Conservation (phyloP, 208 protist species). For the Trypanosoma melophagium region DNA sequence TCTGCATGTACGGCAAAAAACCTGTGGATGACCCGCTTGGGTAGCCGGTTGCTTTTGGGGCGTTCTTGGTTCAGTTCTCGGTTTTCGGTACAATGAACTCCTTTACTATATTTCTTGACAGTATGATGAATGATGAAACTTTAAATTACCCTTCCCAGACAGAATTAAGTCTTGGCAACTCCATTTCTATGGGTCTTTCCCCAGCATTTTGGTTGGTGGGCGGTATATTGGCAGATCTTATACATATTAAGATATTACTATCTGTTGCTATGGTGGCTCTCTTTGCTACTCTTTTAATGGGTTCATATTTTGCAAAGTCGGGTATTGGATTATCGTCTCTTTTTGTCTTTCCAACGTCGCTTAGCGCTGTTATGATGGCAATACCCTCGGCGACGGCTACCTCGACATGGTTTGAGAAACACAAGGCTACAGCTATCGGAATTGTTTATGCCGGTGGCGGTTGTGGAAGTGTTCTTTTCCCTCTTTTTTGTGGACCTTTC, state of each 20-base stretch:
- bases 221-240: constrained; percentile 6
- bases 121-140: constrained; percentile 16
- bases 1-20: constrained; percentile 10
- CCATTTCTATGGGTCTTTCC: neutral
- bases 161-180: constrained; percentile 3
- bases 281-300: neutral
- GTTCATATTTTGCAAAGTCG: constrained; percentile 3
- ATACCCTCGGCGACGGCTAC: neutral
- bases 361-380: neutral
- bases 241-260: constrained; percentile 1
- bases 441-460: constrained; percentile 9
- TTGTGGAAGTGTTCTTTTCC: constrained; percentile 10
- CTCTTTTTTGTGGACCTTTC: constrained; percentile 7
- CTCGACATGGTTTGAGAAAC: constrained; percentile 18
- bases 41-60: constrained; percentile 13
- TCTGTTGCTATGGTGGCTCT: neutral
- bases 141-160: constrained; percentile 5
- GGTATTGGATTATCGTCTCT: neutral
- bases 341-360: neutral
- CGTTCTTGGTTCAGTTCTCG: constrained; percentile 16
- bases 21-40: constrained; percentile 2
- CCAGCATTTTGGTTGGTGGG: neutral
- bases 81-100: constrained; percentile 10
- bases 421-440: neutral
- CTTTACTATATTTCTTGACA: constrained; percentile 13